phyloP scores from a whole-genome alignment of 768 basidiomycete genomes.

The Amanita pallidorosea region DNA sequence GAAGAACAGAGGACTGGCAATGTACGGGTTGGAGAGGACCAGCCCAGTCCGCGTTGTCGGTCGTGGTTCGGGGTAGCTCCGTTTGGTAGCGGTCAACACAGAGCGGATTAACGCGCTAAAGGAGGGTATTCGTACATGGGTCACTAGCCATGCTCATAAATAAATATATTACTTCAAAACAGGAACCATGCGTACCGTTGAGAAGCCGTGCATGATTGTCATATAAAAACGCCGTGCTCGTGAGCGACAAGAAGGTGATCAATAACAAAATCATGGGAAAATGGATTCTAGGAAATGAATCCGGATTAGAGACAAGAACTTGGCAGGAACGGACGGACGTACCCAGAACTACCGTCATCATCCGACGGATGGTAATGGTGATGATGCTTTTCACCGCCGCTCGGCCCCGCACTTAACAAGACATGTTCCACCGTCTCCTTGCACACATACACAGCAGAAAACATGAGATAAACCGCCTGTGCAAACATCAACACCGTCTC shows the following conservation, averaged over 20 bases:
- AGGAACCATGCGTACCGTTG: conserved; percentile 35
- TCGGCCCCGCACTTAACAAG: conserved; percentile 49
- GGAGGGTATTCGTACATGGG: conserved; percentile 53
- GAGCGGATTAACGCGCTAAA: conserved; percentile 37
- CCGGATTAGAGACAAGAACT: not conserved
- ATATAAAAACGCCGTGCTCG: conserved; percentile 45
- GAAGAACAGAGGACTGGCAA: conserved; percentile 50
- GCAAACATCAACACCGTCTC: conserved; percentile 74
- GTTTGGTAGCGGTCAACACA: conserved; percentile 24
- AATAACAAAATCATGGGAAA: conserved; percentile 53
- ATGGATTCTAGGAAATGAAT: conserved; percentile 54
- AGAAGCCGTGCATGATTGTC: conserved; percentile 58
- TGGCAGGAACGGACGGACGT: conserved; percentile 6
- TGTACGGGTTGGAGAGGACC: conserved; percentile 67
- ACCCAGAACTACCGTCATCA: conserved; percentile 39
- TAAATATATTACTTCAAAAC: not conserved
- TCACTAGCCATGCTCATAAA: conserved; percentile 25
- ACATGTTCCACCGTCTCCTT: conserved; percentile 96
- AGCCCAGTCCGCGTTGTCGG: conserved; percentile 24
- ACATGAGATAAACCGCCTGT: conserved; percentile 89
- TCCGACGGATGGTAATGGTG: conserved; percentile 43
- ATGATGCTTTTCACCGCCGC: conserved; percentile 41
- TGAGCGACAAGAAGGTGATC: conserved; percentile 44
- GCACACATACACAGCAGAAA: conserved; percentile 89
- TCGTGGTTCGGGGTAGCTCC: conserved; percentile 20